Base-by-base conservation (phyloP, 2,329 filamentous ascomycete genomes). In the Aspergillus chevalieri region DNA sequence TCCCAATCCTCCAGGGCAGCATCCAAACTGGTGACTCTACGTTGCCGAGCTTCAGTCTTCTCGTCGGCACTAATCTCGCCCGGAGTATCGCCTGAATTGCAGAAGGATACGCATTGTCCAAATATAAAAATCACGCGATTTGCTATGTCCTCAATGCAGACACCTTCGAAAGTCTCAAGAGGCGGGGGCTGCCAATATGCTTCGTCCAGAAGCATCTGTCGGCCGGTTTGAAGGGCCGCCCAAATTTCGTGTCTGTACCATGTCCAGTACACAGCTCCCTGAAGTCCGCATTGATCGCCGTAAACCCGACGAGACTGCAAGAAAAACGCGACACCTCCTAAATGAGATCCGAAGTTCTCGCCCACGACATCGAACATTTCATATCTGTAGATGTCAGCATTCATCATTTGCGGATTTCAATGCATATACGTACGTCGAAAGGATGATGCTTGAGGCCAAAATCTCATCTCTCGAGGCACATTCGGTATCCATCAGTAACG, bases 211-310 rank as follows among this genome's bases (percentile, higher is more conserved):
- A 49, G 46, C 48, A 49, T 49, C 2, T 24, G 43, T n/a, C 43
- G 48, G 8, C 44, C 36, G 5, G 34, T 43, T 5, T 49, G 48
- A 17, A 49, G 34, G 2, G 48, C 48, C 3, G 38, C 48, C 48
- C 48, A 49, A 2, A 49, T 33, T 43, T 49, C 48, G 19, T 46
- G 48, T 5, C 48, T 24, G 26, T 49, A 49, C 48, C 48, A 49
- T 7, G 48, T 49, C 48, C 44, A 49, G 10, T 49, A 49, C 2
- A 44, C 34, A n/a, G 47, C 43, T 6, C 44, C 44, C 12, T 38
- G 22, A 10, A 49, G 46, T 1, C 47, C 47, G 2, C 34, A 22
- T 34, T 39, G 43, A 24, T 49, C 38, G 8, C 48, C 48, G 6
- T 22, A 28, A 5, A 49, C 34, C 15, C 44, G 33, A 10, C 36